Conservation (phyloP, 352 stramenopile genomes). For the Globisporangium heterothallicum region DNA sequence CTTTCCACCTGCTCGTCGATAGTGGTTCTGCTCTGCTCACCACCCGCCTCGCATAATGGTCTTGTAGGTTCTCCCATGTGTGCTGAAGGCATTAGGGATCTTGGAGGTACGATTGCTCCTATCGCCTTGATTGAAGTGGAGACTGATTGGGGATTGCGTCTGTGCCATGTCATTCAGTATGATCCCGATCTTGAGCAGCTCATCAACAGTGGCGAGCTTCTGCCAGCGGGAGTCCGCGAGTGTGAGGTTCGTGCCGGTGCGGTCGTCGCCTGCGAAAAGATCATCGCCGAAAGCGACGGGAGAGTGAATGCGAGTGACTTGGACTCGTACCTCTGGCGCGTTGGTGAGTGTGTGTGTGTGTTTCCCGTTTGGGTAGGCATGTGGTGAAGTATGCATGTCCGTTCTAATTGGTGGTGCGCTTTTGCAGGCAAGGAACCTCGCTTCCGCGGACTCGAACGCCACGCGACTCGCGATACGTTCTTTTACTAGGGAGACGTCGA, state of each 20-base stretch:
- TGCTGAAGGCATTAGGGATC: conserved; percentile 62
- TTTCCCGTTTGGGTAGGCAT: too few species aligned
- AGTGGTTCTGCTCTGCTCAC: background rate
- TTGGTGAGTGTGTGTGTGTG: conserved; percentile 36
- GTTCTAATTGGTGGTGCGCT: background rate
- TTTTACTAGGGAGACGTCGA: conserved; percentile 46
- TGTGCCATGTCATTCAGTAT: conserved; percentile 31
- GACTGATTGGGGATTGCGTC: too few species aligned
- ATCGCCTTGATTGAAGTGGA: too few species aligned
- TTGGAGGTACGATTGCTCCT: conserved; percentile 72
- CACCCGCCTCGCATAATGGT: conserved; percentile 8
- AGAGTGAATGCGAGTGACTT: conserved; percentile 39
- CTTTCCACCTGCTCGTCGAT: background rate
- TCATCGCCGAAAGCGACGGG: conserved; percentile 49
- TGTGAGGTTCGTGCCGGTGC: conserved; percentile 63
- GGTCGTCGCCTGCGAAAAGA: conserved; percentile 62
- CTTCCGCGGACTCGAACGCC: conserved; percentile 62
- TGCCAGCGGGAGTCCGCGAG: conserved; percentile 39
- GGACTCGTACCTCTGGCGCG: conserved; percentile 68
- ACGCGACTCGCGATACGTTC: conserved; percentile 64
- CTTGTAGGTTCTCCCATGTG: conserved; percentile 62
- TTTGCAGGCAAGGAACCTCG: conserved; percentile 54
- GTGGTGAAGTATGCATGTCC: background rate
- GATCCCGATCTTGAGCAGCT: conserved; percentile 33
- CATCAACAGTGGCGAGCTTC: conserved; percentile 45